Evolutionary conservation across 768 basidiomycete species (phyloP), one percentile per base, ranked within the genome.

Genomic region (Thelephora ganbajun): DNA sequence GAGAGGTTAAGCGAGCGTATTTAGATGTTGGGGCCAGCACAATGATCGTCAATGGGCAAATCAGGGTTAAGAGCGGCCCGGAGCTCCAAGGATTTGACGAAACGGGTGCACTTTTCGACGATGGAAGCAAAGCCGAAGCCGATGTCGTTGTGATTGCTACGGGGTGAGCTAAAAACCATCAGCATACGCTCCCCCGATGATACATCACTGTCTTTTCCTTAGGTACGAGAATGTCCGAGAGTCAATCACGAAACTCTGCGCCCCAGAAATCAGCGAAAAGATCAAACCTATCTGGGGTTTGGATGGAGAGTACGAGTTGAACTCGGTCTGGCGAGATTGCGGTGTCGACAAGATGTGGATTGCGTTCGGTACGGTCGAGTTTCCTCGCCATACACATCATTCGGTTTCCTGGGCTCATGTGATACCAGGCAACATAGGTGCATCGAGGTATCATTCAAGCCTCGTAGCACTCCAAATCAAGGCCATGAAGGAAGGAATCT

Each of bases 381-480:
- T 14, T 18, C 14, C 22, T 13, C 4, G 13, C 39, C 13, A 33
- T 46, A 12, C 23, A 43, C 16, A 36, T 35, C 30, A 30, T 20
- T 30, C 26, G 26, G 9, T 9, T 30, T 30, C 26, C 26, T 30
- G 26, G 4, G 26, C 4, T 30, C 26, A 30, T 9, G 26, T 9
- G 26, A 30, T 16, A 33, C 13, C 48, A 74, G 73, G 76, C 11
- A 80, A 80, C 55, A 58, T 84, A 7, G 76, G 76, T 0, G 52
- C 76, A 51, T 74, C 73, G 49, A 69, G 82, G 0, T 83, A 82
- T 69, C 70, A 80, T 59, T 83, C 82, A 5, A 80, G 74, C 49
- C 77, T 77, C 54, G 45, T 83, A 34, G 80, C 78, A 0, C 64
- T 82, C 43, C 79, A 83, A 62, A 83, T 84, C 57, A 83, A 81